phyloP scores from a whole-genome alignment of 2,329 filamentous ascomycete species.

The Aspergillus cejpii region DNA sequence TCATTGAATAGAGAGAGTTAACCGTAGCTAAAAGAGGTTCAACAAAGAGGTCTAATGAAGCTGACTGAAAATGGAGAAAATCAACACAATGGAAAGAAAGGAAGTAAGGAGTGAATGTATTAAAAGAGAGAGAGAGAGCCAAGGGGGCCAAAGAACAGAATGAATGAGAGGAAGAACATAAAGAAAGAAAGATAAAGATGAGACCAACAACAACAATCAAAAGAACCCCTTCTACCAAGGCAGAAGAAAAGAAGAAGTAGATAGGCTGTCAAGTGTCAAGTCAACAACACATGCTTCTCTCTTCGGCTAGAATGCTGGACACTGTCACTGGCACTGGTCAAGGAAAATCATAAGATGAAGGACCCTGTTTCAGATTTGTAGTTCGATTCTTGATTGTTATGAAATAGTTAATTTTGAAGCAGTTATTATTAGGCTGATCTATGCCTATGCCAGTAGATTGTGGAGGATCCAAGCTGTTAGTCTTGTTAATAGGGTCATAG shows the following conservation, averaged over 20 bases:
- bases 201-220: neutral
- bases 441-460: neutral
- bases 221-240: neutral
- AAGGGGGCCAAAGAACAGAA: neutral
- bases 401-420: neutral
- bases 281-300: neutral
- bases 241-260: neutral
- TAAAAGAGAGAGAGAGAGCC: conserved; percentile 2
- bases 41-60: conserved; percentile 1
- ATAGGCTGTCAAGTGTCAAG: neutral
- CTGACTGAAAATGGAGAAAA: neutral
- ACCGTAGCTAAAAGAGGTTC: conserved; percentile 3
- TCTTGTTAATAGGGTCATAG: too few relatives aligned
- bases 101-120: conserved; percentile 1
- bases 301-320: too few relatives aligned
- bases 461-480: neutral
- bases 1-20: conserved; percentile 6
- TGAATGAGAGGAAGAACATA: neutral
- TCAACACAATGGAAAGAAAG: conserved; percentile 2
- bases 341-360: conserved; percentile 6
- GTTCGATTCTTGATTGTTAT: neutral
- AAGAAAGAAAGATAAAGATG: neutral
- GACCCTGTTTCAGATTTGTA: conserved; percentile 13
- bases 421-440: neutral
- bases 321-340: neutral